Evolutionary conservation across 371 early-diverging fungal genomes (phyloP).

Genomic region (Mucor plumbeus): DNA sequence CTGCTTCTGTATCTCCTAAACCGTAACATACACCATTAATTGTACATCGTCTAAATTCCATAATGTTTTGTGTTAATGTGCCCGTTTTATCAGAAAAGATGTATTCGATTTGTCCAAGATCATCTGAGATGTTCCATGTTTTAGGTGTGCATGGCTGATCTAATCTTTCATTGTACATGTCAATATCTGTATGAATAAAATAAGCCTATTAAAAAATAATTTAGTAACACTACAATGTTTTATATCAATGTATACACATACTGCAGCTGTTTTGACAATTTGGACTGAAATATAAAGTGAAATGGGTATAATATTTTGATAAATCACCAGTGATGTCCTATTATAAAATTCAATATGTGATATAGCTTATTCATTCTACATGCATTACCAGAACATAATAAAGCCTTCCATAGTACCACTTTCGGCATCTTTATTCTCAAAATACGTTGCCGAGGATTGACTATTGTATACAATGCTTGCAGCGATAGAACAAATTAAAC

Average conservation of each 20-base stretch:
- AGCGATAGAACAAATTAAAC: constrained; percentile 72
- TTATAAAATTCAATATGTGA: neutral
- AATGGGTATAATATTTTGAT: constrained; percentile 79
- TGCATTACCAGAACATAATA: constrained; percentile 53
- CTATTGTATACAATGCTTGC: constrained; percentile 54
- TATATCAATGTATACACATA: constrained; percentile 20
- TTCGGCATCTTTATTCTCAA: constrained; percentile 47
- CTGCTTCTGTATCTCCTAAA: constrained; percentile 56
- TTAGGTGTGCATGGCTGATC: constrained; percentile 86
- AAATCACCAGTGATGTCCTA: constrained; percentile 55
- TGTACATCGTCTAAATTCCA: constrained; percentile 84
- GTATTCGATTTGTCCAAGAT: constrained; percentile 91
- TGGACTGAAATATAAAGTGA: constrained; percentile 97
- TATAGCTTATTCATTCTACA: neutral
- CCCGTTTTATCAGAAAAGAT: constrained; percentile 95
- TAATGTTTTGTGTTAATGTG: constrained; percentile 81
- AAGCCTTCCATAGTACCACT: constrained; percentile 56
- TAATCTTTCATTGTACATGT: constrained; percentile 83
- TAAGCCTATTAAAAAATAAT: constrained; percentile 52
- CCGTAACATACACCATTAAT: constrained; percentile 87
- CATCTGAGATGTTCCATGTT: constrained; percentile 88
- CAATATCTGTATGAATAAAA: constrained; percentile 84
- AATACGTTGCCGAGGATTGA: constrained; percentile 36
- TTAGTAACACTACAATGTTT: neutral
- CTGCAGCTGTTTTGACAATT: constrained; percentile 79